A percentile compares a stretch with the other conserved stretches of the same genome.
Evolutionary conservation across 129 eudicot species (phyloP).

Genomic region (Chrysanthemum seticuspe): DNA sequence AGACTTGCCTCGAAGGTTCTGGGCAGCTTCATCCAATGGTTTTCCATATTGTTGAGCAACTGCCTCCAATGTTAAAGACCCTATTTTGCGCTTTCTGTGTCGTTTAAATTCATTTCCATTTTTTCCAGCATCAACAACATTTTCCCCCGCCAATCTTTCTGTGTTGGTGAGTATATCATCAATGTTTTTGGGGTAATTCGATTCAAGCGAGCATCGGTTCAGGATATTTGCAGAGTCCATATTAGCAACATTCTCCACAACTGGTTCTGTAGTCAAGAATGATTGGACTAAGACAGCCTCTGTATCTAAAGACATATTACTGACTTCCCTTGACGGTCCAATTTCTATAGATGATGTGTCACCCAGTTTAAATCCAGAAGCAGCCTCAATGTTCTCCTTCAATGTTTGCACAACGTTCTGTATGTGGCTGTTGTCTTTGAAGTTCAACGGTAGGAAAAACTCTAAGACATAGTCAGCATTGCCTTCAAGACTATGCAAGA

Average conservation of each 20-base stretch:
- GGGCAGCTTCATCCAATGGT: constrained; percentile 6
- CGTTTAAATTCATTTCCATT: not conserved
- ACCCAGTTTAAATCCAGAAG: constrained; percentile 9
- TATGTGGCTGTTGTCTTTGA: not conserved
- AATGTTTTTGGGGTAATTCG: not conserved
- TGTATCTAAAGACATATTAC: not conserved
- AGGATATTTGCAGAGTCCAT: no score
- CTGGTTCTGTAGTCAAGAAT: not conserved
- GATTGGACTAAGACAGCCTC: not conserved
- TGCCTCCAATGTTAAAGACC: not conserved
- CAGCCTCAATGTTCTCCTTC: not conserved
- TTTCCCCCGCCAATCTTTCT: no score
- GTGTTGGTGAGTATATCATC: not conserved
- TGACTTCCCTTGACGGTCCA: not conserved
- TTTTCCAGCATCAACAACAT: not conserved
- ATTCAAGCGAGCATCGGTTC: no score
- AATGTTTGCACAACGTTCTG: constrained; percentile 3
- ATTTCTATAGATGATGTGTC: not conserved
- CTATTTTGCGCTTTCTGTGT: not conserved
- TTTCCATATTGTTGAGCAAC: constrained; percentile 6
- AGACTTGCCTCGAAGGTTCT: constrained; percentile 4
- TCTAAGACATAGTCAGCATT: not conserved
- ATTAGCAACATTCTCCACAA: not conserved
- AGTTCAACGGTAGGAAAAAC: not conserved
- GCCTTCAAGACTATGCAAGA: constrained; percentile 5